A percentile compares a stretch with the other conserved stretches of the same genome.
These are phyloP conservation scores for Saprolegnia diclina DNA, from an alignment of 352 stramenopile species.

Conservation along the genomic window DNA sequence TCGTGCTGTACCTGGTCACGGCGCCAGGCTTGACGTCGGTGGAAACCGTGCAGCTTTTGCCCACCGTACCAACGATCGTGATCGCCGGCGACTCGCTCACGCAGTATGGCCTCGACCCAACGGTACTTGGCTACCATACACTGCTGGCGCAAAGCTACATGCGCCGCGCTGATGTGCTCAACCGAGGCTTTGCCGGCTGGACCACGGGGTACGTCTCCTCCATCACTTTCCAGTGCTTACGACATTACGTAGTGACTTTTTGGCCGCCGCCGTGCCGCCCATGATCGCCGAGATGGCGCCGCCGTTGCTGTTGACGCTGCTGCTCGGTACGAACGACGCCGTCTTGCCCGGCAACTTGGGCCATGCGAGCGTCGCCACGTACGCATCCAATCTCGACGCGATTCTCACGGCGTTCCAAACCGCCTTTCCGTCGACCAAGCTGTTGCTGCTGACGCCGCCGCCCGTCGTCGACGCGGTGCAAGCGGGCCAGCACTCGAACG, in stretches of 20 bases:
- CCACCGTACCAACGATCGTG: conserved; percentile 4
- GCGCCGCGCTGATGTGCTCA: conserved; percentile 17
- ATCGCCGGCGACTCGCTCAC: conserved; percentile 19
- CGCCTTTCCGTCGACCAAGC: conserved; percentile 1
- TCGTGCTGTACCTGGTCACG: not conserved
- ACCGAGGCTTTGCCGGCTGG: conserved; percentile 16
- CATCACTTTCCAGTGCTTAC: not conserved
- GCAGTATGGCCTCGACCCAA: not conserved
- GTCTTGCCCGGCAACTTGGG: not conserved
- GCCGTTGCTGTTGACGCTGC: not conserved
- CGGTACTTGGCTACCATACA: not conserved
- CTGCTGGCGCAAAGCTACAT: conserved; percentile 8
- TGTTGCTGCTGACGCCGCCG: conserved; percentile 14
- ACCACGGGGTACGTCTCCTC: not conserved
- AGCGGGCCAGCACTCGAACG: not conserved
- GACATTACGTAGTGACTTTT: not conserved
- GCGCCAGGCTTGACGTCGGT: not conserved
- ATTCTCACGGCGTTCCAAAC: not conserved
- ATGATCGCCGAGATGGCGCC: not conserved
- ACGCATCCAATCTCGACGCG: not conserved
- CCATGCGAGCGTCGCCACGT: not conserved
- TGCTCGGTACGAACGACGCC: conserved; percentile 12
- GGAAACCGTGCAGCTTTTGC: not conserved
- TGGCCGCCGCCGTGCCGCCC: not conserved
- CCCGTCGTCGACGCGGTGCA: conserved; percentile 4